Base-by-base conservation (phyloP, 2,329 filamentous ascomycete species). In the Immersiporthe knoxdaviesiana region DNA sequence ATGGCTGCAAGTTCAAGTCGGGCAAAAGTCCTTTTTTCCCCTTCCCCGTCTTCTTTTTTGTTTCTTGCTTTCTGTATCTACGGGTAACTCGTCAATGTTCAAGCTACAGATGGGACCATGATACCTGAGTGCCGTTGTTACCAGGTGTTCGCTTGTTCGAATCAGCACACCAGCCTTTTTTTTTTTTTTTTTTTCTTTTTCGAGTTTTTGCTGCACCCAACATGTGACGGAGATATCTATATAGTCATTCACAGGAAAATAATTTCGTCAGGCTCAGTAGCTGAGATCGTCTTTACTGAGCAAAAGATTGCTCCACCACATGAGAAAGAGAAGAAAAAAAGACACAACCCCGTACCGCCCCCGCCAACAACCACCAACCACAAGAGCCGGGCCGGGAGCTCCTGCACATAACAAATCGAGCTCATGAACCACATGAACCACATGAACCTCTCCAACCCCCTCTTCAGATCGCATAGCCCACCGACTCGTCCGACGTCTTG, bases 391-490 rank as follows among this genome's bases (percentile, higher is more conserved):
- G n/a, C n/a, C n/a, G n/a, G n/a, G n/a, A n/a, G n/a, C n/a, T n/a
- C 54, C 18, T 16, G 44, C 30, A 58, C 3, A 7, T 30, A 35
- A 35, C 27, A 7, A 30, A 30, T 16, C 6, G 35, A 32, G 21
- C 4, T 35, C 2, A 58, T 27, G 32, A 12, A n/a, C 14, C 30
- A 10, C 2, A 37, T n/a, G 35, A 30, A 21, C 27, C 4, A 35
- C 35, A 4, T 35, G 4, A 35, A 4, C 35, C 8, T 8, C 35
- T 8, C 35, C 35, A 35, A 35, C 18, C 16, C 24, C 11, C 18
- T 16, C 24, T 27, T 65, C 63, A 65, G 24, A 65, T 21, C 24
- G 63, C 32, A 41, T 65, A 65, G 4, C 52, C 37, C 12, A 16
- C 6, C 50, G 37, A 44, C 18, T 58, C 50, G 7, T 5, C 52